Evolutionary conservation across 106 monocot genomes (phyloP).

Genomic region (Phalaenopsis aphrodite): DNA sequence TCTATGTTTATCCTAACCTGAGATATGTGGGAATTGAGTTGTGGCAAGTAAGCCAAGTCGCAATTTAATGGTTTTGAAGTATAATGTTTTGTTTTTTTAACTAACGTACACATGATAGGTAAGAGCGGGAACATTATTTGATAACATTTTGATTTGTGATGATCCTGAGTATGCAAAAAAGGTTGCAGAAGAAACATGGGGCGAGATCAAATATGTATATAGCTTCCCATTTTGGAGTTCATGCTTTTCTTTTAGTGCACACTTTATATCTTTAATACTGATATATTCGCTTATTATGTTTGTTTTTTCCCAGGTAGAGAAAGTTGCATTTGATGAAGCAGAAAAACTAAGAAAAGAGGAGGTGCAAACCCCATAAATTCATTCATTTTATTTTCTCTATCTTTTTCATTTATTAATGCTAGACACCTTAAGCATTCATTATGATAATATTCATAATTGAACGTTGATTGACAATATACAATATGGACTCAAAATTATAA

Average conservation of each 20-base stretch:
- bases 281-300: not conserved
- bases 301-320: slow-evolving; percentile 47
- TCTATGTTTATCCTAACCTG: slow-evolving; percentile 58
- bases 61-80: not conserved
- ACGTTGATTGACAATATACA: not conserved
- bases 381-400: not conserved
- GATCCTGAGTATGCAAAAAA: slow-evolving; percentile 78
- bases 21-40: slow-evolving; percentile 67
- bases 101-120: slow-evolving; percentile 32
- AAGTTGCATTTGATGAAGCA: slow-evolving; percentile 14
- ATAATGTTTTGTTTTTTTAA: not conserved
- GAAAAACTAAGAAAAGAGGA: slow-evolving; percentile 12
- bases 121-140: slow-evolving; percentile 77
- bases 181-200: slow-evolving; percentile 80
- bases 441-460: not conserved
- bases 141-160: slow-evolving; percentile 66
- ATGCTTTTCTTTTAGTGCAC: not conserved
- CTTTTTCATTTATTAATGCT: not conserved
- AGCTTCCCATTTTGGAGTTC: not conserved
- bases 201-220: slow-evolving; percentile 71
- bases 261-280: not conserved
- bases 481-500: not conserved
- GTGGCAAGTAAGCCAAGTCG: slow-evolving; percentile 43
- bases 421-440: not conserved
- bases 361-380: slow-evolving; percentile 1